phyloP scores from a whole-genome alignment of 176 grass and related monocot species.

The Luzula sylvatica region DNA sequence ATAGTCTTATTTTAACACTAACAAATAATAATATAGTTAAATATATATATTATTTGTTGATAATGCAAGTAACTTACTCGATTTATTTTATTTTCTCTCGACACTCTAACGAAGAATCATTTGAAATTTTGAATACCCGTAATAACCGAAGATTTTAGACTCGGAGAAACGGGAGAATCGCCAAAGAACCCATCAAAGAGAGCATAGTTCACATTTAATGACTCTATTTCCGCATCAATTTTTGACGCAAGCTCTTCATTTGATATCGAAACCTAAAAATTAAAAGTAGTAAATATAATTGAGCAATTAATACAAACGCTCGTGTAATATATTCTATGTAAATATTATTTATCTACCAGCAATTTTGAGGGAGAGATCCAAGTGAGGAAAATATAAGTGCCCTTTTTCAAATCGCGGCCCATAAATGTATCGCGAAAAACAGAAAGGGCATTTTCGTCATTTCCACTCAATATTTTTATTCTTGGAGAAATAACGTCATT shows the following conservation, averaged over 20 bases:
- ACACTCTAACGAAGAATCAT: slow-evolving; percentile 23
- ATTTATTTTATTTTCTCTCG: too few relatives aligned
- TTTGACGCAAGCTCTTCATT: slow-evolving; percentile 32
- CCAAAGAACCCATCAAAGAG: slow-evolving; percentile 83
- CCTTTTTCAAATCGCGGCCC: slow-evolving; percentile 51
- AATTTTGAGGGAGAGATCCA: slow-evolving; percentile 57
- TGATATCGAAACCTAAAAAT: slow-evolving; percentile 65
- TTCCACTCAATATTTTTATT: slow-evolving; percentile 36
- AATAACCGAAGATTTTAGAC: slow-evolving; percentile 42
- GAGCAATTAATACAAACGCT: not conserved
- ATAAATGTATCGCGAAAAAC: slow-evolving; percentile 54
- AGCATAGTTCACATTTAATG: slow-evolving; percentile 54
- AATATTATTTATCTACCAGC: slow-evolving; percentile 44
- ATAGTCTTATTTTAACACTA: too few relatives aligned
- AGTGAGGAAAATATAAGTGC: slow-evolving; percentile 61
- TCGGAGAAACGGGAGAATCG: slow-evolving; percentile 57
- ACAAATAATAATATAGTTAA: too few relatives aligned
- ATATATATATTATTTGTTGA: too few relatives aligned
- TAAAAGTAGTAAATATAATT: not conserved
- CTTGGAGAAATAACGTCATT: slow-evolving; percentile 60
- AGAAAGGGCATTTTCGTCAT: slow-evolving; percentile 50
- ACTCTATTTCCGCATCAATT: slow-evolving; percentile 59
- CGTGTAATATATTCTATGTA: too few relatives aligned
- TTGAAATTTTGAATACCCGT: slow-evolving; percentile 35
- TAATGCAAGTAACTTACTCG: too few relatives aligned